Evolutionary conservation across 2,329 filamentous ascomycete genomes (phyloP), one percentile per base, ranked within the genome.

Genomic region (Pseudogymnoascus sp.): DNA sequence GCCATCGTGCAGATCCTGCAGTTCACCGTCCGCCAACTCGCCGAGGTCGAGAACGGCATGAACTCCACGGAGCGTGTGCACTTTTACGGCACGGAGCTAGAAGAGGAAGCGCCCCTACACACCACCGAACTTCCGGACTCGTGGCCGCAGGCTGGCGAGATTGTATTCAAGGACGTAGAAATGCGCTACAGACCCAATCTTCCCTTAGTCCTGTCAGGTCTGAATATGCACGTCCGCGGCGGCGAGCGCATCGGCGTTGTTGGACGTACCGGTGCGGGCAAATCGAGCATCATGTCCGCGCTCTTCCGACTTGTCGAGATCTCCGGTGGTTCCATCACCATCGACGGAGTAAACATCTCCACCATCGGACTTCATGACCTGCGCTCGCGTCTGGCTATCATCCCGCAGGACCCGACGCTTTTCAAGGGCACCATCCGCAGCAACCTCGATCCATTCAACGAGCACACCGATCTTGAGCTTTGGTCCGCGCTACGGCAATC

Each of bases 1-100:
- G 82, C 87, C 12, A 95, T 96, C 68, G 91, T 95, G 15, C 90
- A 95, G 72, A 91, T 96, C 88, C 86, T 97, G 65, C 92, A 96
- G 70, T 96, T 96, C 73, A 92, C 90, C 0, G 90, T 97, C 15
- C 84, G 94, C 15, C 92, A 97, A 73, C 79, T 96, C 6, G 92
- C 92, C 23, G 92, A 96, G 72, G 90, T 97, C 7, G 92, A 97
- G 73, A 97, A 96, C 74, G 90, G 92, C 70, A 97, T 97, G 92
- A 97, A 96, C 71, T 86, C 92, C 0, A 94, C 95, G 0, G 92
- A 97, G 74, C 86, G 94, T 57, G 79, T 97, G 33, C 85, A 91
- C 71, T 90, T 95, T 75, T 97, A 97, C 71, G 92, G 90, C 59
- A 90, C 83, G 0, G 74, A 89, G 66, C 81, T 99, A 3, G 91